A percentile compares a stretch with the other conserved stretches of the same genome.
Conservation (phyloP, 176 grass and related monocot species). For the Lolium rigidum region DNA sequence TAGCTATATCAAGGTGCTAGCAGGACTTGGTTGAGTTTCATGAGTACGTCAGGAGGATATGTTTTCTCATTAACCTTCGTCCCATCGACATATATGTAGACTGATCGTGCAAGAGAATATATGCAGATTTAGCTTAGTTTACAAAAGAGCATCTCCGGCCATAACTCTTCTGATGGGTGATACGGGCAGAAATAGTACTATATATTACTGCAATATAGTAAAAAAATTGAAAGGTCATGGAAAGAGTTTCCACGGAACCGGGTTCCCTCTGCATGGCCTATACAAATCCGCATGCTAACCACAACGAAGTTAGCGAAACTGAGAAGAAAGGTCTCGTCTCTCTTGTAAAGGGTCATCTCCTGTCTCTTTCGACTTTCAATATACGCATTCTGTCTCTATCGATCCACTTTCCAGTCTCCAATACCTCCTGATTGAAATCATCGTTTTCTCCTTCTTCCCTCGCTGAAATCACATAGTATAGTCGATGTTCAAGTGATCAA, state of each 20-base stretch:
- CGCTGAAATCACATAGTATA: background rate
- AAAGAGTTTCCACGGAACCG: background rate
- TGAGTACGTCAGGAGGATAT: background rate
- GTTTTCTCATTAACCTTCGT: background rate
- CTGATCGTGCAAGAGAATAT: background rate
- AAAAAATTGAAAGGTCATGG: background rate
- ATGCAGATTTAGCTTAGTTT: background rate
- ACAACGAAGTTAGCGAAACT: background rate
- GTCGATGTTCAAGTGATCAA: background rate
- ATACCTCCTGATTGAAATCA: background rate
- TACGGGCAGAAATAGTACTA: background rate
- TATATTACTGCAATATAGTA: background rate
- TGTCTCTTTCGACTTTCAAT: too few relatives aligned
- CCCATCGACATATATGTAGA: background rate
- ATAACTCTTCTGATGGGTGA: background rate
- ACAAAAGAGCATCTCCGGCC: background rate
- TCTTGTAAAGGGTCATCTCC: background rate
- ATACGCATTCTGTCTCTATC: background rate
- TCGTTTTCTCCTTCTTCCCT: background rate
- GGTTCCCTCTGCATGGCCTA: background rate
- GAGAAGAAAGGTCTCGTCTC: background rate
- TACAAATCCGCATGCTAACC: slow-evolving; percentile 17
- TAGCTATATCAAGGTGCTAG: background rate
- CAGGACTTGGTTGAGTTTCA: slow-evolving; percentile 9
- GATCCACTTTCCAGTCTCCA: background rate